Base-by-base conservation (phyloP, 1,139 yeast species). In the Martiniozyma asiatica region DNA sequence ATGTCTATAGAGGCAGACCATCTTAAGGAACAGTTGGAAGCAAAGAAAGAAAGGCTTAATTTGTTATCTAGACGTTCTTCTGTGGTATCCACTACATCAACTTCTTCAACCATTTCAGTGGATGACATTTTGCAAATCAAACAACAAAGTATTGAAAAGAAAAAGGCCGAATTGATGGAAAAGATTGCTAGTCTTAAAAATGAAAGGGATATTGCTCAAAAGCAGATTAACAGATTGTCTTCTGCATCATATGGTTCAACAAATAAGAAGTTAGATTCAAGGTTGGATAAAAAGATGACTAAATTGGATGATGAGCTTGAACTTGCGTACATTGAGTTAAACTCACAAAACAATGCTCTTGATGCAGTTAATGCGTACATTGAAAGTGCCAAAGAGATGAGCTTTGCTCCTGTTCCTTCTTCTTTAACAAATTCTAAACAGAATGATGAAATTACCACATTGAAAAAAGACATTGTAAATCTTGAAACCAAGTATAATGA, bases 291-390 rank as follows among this genome's bases (percentile, higher is more conserved):
- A 4, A 35, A 34, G 14, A 4, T 35, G n/a, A 18, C 25, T 3
- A 26, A 31, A 6, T 24, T 33, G 19, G 27, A 32, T n/a, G 32
- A 28, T 22, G 29, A 32, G 11, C 26, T 40, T 24, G 42, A 40
- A 20, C 17, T 33, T 8, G 32, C 35, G 9, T 21, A 27, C 14
- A 27, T 36, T 22, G 43, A 36, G 18, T 14, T 40, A 15, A 17
- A 22, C 11, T 37, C 36, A 2, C 39, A 41, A 27, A 25, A 25
- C 16, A 37, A 35, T 27, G 42, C 40, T 1, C 26, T 40, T 3
- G 21, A 17, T 11, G 42, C 41, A 7, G 38, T 41, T 6, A 21
- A 30, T 13, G 36, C 37, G 6, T 40, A 41, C 32, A 31, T 41
- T 14, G 24, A 28, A 2, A 32, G 36, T 13, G 35, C 42, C 1